Percentiles rank a stretch among this genome's conserved stretches.
These are phyloP conservation scores for Massariosphaeria phaeospora DNA, from an alignment of 495 filamentous ascomycete species.

Conservation along the genomic window DNA sequence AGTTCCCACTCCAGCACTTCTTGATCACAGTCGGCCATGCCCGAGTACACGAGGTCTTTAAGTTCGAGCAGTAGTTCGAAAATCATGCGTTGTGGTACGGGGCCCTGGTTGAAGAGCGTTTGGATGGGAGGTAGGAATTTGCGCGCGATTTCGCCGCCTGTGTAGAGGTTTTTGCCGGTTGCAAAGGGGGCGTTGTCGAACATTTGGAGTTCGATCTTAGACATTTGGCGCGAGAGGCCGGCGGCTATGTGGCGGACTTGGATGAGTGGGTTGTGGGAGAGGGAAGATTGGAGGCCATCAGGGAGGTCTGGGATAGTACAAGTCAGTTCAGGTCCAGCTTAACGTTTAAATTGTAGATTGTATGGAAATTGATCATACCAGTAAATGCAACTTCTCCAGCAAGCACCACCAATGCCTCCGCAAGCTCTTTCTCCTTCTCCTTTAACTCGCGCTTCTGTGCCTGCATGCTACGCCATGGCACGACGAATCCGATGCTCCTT, in stretches of 20 bases:
- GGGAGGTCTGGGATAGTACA: slow-evolving; percentile 15
- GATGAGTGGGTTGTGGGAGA: slow-evolving; percentile 14
- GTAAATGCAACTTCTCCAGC: slow-evolving; percentile 23
- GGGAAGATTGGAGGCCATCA: slow-evolving; percentile 12
- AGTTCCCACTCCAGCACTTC: slow-evolving; percentile 21
- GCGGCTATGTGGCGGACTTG: slow-evolving; percentile 24
- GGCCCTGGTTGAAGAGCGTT: slow-evolving; percentile 15
- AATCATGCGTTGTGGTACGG: slow-evolving; percentile 20
- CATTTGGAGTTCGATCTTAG: slow-evolving; percentile 23
- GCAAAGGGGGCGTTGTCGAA: slow-evolving; percentile 23
- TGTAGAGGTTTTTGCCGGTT: slow-evolving; percentile 21
- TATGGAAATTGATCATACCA: not conserved
- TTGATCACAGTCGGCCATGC: slow-evolving; percentile 8
- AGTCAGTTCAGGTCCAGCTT: not conserved
- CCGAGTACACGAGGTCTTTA: slow-evolving; percentile 19
- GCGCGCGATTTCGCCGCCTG: slow-evolving; percentile 23
- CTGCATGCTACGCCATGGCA: slow-evolving; percentile 27
- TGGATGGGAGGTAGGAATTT: slow-evolving; percentile 20
- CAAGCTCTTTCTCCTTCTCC: slow-evolving; percentile 26
- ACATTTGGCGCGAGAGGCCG: slow-evolving; percentile 24
- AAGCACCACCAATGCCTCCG: slow-evolving; percentile 20
- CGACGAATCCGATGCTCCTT: slow-evolving; percentile 23
- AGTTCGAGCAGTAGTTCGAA: slow-evolving; percentile 26
- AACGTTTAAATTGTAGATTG: not conserved
- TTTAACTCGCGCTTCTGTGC: slow-evolving; percentile 17